Evolutionary conservation across 2,329 filamentous ascomycete species (phyloP).

Genomic region (Colletotrichum cuscutae): DNA sequence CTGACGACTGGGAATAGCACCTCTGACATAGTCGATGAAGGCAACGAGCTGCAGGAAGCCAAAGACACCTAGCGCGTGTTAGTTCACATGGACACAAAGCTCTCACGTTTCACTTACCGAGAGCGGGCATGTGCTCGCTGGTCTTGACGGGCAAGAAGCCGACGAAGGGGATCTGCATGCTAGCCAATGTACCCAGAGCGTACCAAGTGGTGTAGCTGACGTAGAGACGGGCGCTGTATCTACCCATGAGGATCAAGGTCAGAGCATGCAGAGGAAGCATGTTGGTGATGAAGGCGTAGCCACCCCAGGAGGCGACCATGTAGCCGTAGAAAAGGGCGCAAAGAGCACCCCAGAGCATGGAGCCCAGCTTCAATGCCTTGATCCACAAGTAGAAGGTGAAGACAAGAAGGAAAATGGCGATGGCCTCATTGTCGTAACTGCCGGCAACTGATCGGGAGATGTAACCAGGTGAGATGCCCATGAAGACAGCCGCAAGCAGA

Average conservation of each 20-base stretch:
- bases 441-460: conserved; percentile 98
- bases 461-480: conserved; percentile 97
- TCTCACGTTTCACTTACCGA: conserved; percentile 68
- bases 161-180: conserved; percentile 99
- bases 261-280: conserved; percentile 94
- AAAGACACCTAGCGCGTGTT: conserved; percentile 77
- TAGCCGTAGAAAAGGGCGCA: conserved; percentile 98
- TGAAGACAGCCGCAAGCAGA: conserved; percentile 92
- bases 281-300: conserved; percentile 99
- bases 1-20: conserved; percentile 90
- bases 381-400: conserved; percentile 99
- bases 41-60: conserved; percentile 93
- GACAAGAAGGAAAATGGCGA: conserved; percentile 97
- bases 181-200: conserved; percentile 91
- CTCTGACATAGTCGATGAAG: conserved; percentile 89
- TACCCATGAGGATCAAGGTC: conserved; percentile 94
- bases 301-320: conserved; percentile 99
- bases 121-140: conserved; percentile 97
- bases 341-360: conserved; percentile 94
- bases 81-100: conserved; percentile 17
- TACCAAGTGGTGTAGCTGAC: conserved; percentile 99
- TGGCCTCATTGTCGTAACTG: conserved; percentile 99
- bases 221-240: conserved; percentile 93
- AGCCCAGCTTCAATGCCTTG: conserved; percentile 96
- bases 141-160: conserved; percentile 96